Conservation (phyloP, 2,329 filamentous ascomycete genomes). For the Diatrype stigma region DNA sequence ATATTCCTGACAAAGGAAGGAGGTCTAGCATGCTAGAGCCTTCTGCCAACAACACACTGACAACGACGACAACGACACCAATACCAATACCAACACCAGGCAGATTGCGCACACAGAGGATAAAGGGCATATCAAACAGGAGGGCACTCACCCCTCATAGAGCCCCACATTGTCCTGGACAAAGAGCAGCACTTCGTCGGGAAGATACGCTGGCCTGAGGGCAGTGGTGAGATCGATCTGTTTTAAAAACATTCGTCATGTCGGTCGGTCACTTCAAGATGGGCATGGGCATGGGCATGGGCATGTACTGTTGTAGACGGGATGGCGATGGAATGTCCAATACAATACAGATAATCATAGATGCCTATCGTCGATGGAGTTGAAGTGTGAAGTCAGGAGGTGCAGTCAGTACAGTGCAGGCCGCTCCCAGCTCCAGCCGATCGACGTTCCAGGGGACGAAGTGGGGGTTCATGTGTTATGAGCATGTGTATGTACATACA, state of each 20-base stretch:
- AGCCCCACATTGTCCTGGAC: conserved; percentile 96
- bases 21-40: too few relatives aligned
- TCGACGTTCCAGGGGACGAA: too few relatives aligned
- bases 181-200: conserved; percentile 91
- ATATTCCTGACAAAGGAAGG: background rate
- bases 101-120: background rate
- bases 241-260: conserved; percentile 93
- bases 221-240: conserved; percentile 93
- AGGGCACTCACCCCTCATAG: conserved; percentile 79
- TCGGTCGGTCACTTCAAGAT: conserved; percentile 21
- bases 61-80: background rate
- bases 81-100: background rate
- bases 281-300: background rate
- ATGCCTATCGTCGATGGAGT: too few relatives aligned
- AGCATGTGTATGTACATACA: too few relatives aligned
- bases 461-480: too few relatives aligned
- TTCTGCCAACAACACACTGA: background rate
- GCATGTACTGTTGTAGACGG: too few relatives aligned
- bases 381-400: too few relatives aligned
- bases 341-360: too few relatives aligned
- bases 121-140: conserved; percentile 1
- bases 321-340: too few relatives aligned
- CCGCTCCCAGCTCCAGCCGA: too few relatives aligned
- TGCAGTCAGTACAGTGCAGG: too few relatives aligned
- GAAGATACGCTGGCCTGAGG: conserved; percentile 83